Evolutionary conservation across 1,284 basidiomycete species (phyloP).

Genomic region (Abortiporus biennis): DNA sequence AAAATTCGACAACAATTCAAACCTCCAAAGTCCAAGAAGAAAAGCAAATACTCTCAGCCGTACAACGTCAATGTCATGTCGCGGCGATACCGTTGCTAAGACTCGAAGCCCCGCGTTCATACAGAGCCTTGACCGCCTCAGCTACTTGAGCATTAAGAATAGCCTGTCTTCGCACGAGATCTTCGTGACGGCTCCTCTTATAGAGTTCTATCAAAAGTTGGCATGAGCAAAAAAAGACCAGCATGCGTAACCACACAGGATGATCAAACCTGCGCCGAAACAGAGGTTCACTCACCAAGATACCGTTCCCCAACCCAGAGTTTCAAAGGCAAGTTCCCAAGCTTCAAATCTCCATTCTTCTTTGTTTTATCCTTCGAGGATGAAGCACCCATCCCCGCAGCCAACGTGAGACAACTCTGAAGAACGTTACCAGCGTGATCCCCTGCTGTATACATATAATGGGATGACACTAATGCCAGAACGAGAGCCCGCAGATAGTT

Average conservation of each 20-base stretch:
- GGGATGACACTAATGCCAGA: constrained; percentile 57
- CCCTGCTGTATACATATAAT: constrained; percentile 63
- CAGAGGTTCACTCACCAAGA: constrained; percentile 47
- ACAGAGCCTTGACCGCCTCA: constrained; percentile 19
- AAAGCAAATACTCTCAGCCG: too few relatives aligned
- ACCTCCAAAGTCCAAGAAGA: too few relatives aligned
- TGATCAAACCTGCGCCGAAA: neutral
- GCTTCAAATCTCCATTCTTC: constrained; percentile 11
- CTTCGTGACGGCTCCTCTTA: constrained; percentile 43
- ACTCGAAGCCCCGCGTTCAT: constrained; percentile 16
- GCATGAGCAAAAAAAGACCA: neutral
- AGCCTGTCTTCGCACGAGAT: constrained; percentile 21
- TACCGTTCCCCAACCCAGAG: constrained; percentile 68
- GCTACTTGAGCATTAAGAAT: constrained; percentile 18
- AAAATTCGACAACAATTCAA: too few relatives aligned
- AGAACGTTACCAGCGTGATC: constrained; percentile 63
- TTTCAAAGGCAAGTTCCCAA: constrained; percentile 59
- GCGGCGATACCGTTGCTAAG: too few relatives aligned
- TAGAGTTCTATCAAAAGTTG: constrained; percentile 38
- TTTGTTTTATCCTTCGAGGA: constrained; percentile 20
- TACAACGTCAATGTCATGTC: too few relatives aligned
- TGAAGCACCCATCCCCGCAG: constrained; percentile 60
- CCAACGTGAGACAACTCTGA: constrained; percentile 58
- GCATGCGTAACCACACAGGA: too few relatives aligned
- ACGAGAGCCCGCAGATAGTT: constrained; percentile 67